Percentiles rank a stretch among this genome's conserved stretches.
phyloP scores from a whole-genome alignment of 1,284 basidiomycete genomes.

The Golubevia pallescens region DNA sequence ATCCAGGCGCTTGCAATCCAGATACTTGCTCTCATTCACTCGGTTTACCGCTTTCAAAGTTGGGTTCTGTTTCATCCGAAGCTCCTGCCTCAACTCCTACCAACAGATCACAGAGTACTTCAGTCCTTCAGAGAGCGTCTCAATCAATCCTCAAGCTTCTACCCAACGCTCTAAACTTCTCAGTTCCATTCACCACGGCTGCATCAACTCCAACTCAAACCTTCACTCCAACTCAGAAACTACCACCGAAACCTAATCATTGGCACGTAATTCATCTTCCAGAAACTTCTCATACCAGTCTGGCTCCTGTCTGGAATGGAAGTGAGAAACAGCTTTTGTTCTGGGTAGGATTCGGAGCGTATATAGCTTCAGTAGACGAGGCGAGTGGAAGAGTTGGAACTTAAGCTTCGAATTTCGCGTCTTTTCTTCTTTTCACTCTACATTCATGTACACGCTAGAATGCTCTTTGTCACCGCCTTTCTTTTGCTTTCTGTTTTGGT shows the following conservation, averaged over 20 bases:
- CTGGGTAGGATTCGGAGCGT: slow-evolving; percentile 30
- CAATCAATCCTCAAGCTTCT: too few relatives aligned
- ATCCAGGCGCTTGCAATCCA: slow-evolving; percentile 23
- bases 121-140: too few relatives aligned
- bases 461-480: too few relatives aligned
- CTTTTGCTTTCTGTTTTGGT: too few relatives aligned
- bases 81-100: too few relatives aligned
- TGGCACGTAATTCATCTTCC: slow-evolving; percentile 30
- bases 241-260: slow-evolving; percentile 16
- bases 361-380: slow-evolving; percentile 22
- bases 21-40: slow-evolving; percentile 16
- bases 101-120: too few relatives aligned
- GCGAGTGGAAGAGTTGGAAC: too few relatives aligned
- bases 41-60: slow-evolving; percentile 21
- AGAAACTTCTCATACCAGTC: slow-evolving; percentile 21
- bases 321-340: slow-evolving; percentile 29
- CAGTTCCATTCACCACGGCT: background rate
- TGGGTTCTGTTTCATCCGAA: slow-evolving; percentile 6
- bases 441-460: too few relatives aligned
- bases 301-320: slow-evolving; percentile 38
- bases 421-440: too few relatives aligned
- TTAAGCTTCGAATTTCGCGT: too few relatives aligned
- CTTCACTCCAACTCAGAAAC: background rate
- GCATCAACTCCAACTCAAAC: background rate
- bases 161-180: too few relatives aligned